Conservation (phyloP, 2,329 filamentous ascomycete species). For the Arthrocladium fulminans region DNA sequence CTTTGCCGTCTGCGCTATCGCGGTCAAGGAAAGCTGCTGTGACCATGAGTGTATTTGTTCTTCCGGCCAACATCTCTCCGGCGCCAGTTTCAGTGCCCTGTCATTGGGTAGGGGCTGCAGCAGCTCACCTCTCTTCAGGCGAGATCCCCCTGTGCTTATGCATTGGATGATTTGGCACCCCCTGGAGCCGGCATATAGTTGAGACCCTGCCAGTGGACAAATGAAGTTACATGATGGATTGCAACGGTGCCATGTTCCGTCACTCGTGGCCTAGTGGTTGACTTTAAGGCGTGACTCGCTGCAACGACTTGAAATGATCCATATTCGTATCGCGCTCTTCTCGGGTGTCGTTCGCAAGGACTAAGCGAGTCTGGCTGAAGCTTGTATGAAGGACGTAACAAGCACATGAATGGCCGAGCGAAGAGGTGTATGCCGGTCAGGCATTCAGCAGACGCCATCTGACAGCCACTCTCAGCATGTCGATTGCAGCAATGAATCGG, state of each 20-base stretch:
- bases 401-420: background rate
- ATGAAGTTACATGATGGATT: constrained; percentile 20
- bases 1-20: constrained; percentile 48
- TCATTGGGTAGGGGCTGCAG: constrained; percentile 39
- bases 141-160: constrained; percentile 62
- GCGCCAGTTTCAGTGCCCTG: constrained; percentile 50
- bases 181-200: constrained; percentile 32
- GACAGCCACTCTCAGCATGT: background rate
- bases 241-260: constrained; percentile 13
- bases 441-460: background rate
- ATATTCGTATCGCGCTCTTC: constrained; percentile 35
- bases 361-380: constrained; percentile 10
- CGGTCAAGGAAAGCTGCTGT: constrained; percentile 48
- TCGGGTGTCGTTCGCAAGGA: constrained; percentile 38
- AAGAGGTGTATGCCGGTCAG: constrained; percentile 6
- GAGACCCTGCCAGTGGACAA: constrained; percentile 39
- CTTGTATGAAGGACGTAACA: background rate
- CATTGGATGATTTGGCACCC: constrained; percentile 30
- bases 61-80: constrained; percentile 56
- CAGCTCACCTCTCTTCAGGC: constrained; percentile 63
- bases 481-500: background rate
- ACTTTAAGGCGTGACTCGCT: constrained; percentile 22
- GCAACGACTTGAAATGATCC: constrained; percentile 47
- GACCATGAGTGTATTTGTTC: constrained; percentile 61
- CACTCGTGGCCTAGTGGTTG: constrained; percentile 13